phyloP scores from a whole-genome alignment of 176 grass and related monocot genomes.

The Saccharum spontaneum region DNA sequence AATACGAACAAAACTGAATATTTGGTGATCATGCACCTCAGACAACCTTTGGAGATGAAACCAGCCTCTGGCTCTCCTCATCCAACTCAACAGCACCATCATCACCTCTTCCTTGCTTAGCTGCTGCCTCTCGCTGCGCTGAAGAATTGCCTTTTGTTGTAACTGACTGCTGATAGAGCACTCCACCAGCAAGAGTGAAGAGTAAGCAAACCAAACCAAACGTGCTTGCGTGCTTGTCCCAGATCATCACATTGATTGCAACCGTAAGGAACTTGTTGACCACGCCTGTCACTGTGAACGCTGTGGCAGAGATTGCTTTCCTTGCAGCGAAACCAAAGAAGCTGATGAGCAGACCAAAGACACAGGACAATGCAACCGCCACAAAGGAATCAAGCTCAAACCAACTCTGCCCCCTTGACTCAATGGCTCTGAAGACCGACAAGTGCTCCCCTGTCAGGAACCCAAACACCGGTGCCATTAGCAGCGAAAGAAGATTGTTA shows the following conservation, averaged over 20 bases:
- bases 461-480: conserved; percentile 55
- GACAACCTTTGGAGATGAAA: conserved; percentile 50
- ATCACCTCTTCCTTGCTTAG: conserved; percentile 15
- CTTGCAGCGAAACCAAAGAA: conserved; percentile 83
- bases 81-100: conserved; percentile 21
- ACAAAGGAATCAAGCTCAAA: conserved; percentile 54
- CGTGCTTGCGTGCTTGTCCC: conserved; percentile 66
- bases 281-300: conserved; percentile 73
- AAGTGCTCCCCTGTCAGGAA: conserved; percentile 73
- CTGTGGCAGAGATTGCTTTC: conserved; percentile 66
- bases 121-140: conserved; percentile 9
- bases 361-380: conserved; percentile 59
- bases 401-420: conserved; percentile 57
- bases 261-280: conserved; percentile 84
- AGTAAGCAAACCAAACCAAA: conserved; percentile 66
- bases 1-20: conserved; percentile 20
- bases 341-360: conserved; percentile 77
- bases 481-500: conserved; percentile 65
- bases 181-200: conserved; percentile 60
- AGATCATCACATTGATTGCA: conserved; percentile 78
- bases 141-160: conserved; percentile 45
- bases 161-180: conserved; percentile 75
- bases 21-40: conserved; percentile 22
- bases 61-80: conserved; percentile 52
- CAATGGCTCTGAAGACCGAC: conserved; percentile 46